Evolutionary conservation across 2,329 filamentous ascomycete genomes (phyloP).

Genomic region (Parasarocladium wereldwijsianum): DNA sequence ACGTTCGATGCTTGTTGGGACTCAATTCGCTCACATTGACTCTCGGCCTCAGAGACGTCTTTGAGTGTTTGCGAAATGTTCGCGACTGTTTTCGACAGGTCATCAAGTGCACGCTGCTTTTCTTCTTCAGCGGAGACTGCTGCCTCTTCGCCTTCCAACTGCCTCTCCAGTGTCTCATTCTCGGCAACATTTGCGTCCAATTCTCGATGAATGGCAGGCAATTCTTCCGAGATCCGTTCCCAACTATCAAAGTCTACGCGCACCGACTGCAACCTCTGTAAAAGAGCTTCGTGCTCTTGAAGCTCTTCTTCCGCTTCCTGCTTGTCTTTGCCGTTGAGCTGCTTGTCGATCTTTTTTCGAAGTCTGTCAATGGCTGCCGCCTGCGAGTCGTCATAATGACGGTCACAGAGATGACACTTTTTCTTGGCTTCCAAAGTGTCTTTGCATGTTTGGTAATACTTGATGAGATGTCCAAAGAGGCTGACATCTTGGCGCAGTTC

Average conservation of each 20-base stretch:
- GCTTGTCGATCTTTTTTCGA: slow-evolving; percentile 49
- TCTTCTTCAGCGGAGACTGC: slow-evolving; percentile 49
- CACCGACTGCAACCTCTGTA: slow-evolving; percentile 46
- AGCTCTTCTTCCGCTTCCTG: slow-evolving; percentile 46
- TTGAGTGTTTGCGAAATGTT: slow-evolving; percentile 58
- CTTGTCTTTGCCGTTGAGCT: slow-evolving; percentile 46
- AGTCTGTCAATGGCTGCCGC: slow-evolving; percentile 46
- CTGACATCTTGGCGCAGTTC: slow-evolving; percentile 51
- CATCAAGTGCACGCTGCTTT: slow-evolving; percentile 57
- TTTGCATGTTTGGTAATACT: slow-evolving; percentile 58
- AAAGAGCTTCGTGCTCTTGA: slow-evolving; percentile 29
- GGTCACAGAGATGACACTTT: slow-evolving; percentile 62
- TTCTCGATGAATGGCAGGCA: slow-evolving; percentile 54
- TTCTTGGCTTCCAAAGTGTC: slow-evolving; percentile 52
- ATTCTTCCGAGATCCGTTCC: slow-evolving; percentile 52
- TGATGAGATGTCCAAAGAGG: slow-evolving; percentile 51
- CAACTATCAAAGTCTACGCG: slow-evolving; percentile 61
- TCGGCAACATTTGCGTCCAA: slow-evolving; percentile 46
- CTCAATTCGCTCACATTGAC: slow-evolving; percentile 59
- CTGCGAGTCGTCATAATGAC: slow-evolving; percentile 48
- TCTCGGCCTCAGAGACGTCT: slow-evolving; percentile 57
- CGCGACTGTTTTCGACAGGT: slow-evolving; percentile 59
- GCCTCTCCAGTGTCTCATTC: slow-evolving; percentile 41
- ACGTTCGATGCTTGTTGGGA: slow-evolving; percentile 60
- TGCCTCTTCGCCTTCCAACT: slow-evolving; percentile 54